Conservation (phyloP, 2,329 filamentous ascomycete genomes). For the Fusarium sp. region DNA sequence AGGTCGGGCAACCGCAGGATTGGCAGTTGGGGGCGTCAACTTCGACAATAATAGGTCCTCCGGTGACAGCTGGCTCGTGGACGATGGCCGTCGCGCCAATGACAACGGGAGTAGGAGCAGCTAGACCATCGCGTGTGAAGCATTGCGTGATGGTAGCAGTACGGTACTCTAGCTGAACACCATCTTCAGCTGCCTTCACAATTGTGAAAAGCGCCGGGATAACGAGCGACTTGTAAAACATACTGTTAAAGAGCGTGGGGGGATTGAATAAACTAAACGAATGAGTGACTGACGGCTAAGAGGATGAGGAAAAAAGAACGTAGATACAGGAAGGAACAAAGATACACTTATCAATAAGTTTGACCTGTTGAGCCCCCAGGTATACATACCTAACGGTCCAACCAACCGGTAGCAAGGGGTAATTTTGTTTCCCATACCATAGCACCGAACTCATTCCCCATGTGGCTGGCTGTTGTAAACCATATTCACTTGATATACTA, state of each 20-base stretch:
- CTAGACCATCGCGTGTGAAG: slow-evolving; percentile 1
- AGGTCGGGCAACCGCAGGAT: slow-evolving; percentile 29
- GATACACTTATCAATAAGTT: neutral
- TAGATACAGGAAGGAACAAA: neutral
- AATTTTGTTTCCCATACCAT: neutral
- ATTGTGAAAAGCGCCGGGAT: slow-evolving; percentile 2
- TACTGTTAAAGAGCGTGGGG: slow-evolving; percentile 4
- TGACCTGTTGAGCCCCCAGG: neutral
- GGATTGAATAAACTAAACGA: neutral
- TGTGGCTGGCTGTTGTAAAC: slow-evolving; percentile 5
- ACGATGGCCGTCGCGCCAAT: slow-evolving; percentile 8
- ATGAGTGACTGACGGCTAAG: slow-evolving; percentile 4
- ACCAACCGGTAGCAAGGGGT: neutral
- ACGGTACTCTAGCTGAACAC: slow-evolving; percentile 12
- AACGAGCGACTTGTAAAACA: slow-evolving; percentile 14
- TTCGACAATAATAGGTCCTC: slow-evolving; percentile 21
- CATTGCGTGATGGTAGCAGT: slow-evolving; percentile 36
- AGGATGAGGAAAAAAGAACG: too few species aligned
- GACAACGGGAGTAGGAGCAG: neutral
- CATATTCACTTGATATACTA: neutral
- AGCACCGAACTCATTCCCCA: neutral
- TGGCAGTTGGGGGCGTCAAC: slow-evolving; percentile 35
- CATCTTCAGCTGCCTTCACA: slow-evolving; percentile 1
- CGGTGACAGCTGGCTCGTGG: slow-evolving; percentile 20
- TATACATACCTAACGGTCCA: neutral